phyloP scores from a whole-genome alignment of 169 alveolate genomes.

The Theileria equi region DNA sequence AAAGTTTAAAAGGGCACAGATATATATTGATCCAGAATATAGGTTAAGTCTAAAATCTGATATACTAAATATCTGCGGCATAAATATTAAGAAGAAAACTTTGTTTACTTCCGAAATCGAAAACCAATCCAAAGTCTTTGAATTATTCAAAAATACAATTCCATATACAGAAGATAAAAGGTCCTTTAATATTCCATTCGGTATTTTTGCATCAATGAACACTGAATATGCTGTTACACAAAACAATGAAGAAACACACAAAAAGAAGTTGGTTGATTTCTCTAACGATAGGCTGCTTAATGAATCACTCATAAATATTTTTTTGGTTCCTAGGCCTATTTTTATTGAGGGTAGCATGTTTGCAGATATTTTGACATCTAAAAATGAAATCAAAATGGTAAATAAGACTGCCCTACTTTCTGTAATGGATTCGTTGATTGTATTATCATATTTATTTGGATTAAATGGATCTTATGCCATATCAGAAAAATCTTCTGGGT shows the following conservation, averaged over 20 bases:
- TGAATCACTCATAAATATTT: neutral
- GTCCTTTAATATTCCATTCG: neutral
- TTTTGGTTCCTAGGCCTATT: neutral
- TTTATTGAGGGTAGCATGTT: neutral
- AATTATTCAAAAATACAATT: neutral
- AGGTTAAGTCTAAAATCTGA: constrained; percentile 24
- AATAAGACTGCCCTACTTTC: neutral
- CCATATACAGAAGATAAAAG: neutral
- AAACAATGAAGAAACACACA: neutral
- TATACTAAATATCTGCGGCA: constrained; percentile 17
- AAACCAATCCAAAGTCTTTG: neutral
- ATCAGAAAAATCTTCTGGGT: neutral
- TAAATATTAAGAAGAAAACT: constrained; percentile 1
- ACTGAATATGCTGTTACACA: neutral
- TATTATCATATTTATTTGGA: constrained; percentile 15
- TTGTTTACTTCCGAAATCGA: neutral
- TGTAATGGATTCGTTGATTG: neutral
- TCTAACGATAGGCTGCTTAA: neutral
- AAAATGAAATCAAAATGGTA: neutral
- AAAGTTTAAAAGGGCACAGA: too few species aligned
- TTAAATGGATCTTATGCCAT: neutral
- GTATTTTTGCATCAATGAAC: neutral
- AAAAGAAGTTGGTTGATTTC: neutral
- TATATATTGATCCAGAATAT: constrained; percentile 23
- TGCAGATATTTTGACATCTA: neutral